Conservation (phyloP, 495 filamentous ascomycete genomes). For the Aspergillus kassunensis region DNA sequence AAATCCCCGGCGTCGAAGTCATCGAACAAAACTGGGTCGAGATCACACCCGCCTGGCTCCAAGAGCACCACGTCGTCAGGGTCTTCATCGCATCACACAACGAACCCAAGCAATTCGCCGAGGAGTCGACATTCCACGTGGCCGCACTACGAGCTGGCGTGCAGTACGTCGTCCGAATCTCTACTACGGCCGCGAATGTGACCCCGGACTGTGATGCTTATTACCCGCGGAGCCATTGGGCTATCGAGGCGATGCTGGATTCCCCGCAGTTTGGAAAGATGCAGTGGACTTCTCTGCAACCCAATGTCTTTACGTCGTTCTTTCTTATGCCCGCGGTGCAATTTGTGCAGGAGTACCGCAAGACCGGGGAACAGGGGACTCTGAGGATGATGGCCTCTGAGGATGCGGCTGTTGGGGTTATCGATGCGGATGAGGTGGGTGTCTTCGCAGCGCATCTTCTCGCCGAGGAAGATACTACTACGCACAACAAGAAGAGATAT, state of each 20-base stretch:
- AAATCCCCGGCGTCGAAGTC: slow-evolving; percentile 35
- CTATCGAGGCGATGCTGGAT: slow-evolving; percentile 37
- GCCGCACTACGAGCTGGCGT: slow-evolving; percentile 38
- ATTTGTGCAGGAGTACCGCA: slow-evolving; percentile 30
- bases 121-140: slow-evolving; percentile 38
- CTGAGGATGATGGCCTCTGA: slow-evolving; percentile 23
- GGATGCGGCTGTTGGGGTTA: slow-evolving; percentile 34
- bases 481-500: slow-evolving; percentile 38
- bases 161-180: slow-evolving; percentile 48
- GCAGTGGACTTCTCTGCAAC: slow-evolving; percentile 47
- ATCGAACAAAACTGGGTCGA: slow-evolving; percentile 41
- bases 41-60: slow-evolving; percentile 41
- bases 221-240: slow-evolving; percentile 45
- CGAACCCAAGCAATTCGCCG: slow-evolving; percentile 36
- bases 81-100: slow-evolving; percentile 43
- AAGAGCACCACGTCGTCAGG: slow-evolving; percentile 33
- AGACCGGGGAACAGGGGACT: slow-evolving; percentile 34
- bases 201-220: slow-evolving; percentile 34
- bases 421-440: slow-evolving; percentile 39
- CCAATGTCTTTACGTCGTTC: slow-evolving; percentile 33
- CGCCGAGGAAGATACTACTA: slow-evolving; percentile 23
- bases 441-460: slow-evolving; percentile 38
- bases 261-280: slow-evolving; percentile 35
- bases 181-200: slow-evolving; percentile 41
- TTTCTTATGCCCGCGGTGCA: slow-evolving; percentile 24